phyloP scores from a whole-genome alignment of 2,329 filamentous ascomycete species.

The Fusarium sarcochroum region DNA sequence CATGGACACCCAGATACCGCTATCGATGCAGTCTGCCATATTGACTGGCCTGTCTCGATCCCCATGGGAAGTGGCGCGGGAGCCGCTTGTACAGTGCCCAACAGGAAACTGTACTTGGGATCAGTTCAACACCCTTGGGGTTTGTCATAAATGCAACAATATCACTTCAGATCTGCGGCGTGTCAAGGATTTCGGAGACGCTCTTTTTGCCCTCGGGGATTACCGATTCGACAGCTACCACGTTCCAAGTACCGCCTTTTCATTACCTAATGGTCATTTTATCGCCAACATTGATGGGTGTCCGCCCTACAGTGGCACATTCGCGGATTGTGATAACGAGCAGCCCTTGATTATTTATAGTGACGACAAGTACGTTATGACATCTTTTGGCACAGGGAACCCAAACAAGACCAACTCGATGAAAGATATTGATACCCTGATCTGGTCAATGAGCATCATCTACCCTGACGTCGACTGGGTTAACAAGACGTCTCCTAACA shows the following conservation, averaged over 20 bases:
- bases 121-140: constrained; percentile 38
- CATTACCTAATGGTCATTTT: constrained; percentile 18
- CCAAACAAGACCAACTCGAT: constrained; percentile 28
- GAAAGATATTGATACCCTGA: constrained; percentile 30
- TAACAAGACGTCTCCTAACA: background rate
- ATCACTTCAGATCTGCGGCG: constrained; percentile 26
- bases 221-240: background rate
- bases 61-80: constrained; percentile 4
- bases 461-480: constrained; percentile 11
- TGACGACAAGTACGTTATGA: constrained; percentile 12
- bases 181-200: constrained; percentile 3
- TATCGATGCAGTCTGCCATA: constrained; percentile 25
- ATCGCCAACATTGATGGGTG: constrained; percentile 14
- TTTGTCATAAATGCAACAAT: constrained; percentile 42
- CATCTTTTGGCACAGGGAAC: constrained; percentile 29
- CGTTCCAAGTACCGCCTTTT: constrained; percentile 4
- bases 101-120: constrained; percentile 42
- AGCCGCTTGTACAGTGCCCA: constrained; percentile 29
- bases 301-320: constrained; percentile 1
- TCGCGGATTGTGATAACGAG: background rate
- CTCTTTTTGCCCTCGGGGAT: background rate
- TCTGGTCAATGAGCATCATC: constrained; percentile 35
- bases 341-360: background rate
- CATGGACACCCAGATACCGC: constrained; percentile 1
- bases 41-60: constrained; percentile 22